phyloP scores from a whole-genome alignment of 129 eudicot genomes.

The Centella asiatica region DNA sequence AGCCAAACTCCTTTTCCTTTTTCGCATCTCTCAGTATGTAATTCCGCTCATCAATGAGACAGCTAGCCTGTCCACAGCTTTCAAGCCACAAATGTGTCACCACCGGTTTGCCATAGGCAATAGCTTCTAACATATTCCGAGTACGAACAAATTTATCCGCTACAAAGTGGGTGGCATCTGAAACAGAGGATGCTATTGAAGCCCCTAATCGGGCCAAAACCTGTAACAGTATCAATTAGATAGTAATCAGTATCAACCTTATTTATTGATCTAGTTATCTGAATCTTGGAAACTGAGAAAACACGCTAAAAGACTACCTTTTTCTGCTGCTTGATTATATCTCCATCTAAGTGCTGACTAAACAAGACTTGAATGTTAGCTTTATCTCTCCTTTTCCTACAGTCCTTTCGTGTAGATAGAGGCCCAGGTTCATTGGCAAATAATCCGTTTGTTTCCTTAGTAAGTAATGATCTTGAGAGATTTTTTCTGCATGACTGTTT shows the following conservation, averaged over 20 bases:
- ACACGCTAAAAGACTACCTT: slow-evolving; percentile 42
- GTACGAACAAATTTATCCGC: slow-evolving; percentile 88
- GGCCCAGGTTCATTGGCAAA: slow-evolving; percentile 20
- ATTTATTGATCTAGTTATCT: too few relatives aligned
- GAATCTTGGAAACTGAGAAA: too few relatives aligned
- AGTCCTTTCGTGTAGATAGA: slow-evolving; percentile 29
- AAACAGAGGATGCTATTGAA: slow-evolving; percentile 51
- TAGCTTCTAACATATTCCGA: slow-evolving; percentile 92
- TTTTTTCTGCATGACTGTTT: slow-evolving; percentile 59
- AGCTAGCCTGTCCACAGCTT: slow-evolving; percentile 73
- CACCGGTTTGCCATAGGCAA: slow-evolving; percentile 80
- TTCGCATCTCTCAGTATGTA: slow-evolving; percentile 72
- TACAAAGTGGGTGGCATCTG: slow-evolving; percentile 87
- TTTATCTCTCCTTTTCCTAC: slow-evolving; percentile 58
- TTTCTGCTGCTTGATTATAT: slow-evolving; percentile 68
- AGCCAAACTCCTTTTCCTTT: slow-evolving; percentile 79
- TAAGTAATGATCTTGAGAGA: slow-evolving; percentile 29
- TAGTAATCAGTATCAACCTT: too few relatives aligned
- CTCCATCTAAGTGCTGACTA: slow-evolving; percentile 82
- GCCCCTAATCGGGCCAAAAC: slow-evolving; percentile 64
- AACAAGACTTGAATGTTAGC: slow-evolving; percentile 52
- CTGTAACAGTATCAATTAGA: slow-evolving; percentile 35
- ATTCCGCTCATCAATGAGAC: slow-evolving; percentile 72
- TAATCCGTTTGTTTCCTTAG: slow-evolving; percentile 43
- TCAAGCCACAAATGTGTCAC: slow-evolving; percentile 85